Evolutionary conservation across 768 basidiomycete genomes (phyloP).

Genomic region (Terana coerulea): DNA sequence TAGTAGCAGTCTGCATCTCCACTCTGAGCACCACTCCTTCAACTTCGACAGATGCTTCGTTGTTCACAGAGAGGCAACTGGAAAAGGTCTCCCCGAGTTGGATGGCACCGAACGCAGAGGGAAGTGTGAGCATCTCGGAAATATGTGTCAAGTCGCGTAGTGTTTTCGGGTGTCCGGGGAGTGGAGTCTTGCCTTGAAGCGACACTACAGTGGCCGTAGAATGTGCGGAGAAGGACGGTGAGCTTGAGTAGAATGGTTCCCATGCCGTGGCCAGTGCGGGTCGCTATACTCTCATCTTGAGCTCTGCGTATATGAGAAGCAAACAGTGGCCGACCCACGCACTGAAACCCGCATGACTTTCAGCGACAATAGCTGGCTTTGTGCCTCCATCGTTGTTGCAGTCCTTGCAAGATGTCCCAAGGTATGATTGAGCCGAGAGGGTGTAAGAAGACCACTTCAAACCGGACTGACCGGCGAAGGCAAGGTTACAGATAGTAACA

Average conservation of each 20-base stretch:
- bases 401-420: background rate
- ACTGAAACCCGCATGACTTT: slow-evolving; percentile 90
- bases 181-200: slow-evolving; percentile 65
- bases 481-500: background rate
- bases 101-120: slow-evolving; percentile 80
- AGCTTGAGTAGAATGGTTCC: slow-evolving; percentile 86
- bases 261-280: slow-evolving; percentile 73
- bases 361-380: slow-evolving; percentile 66
- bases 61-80: slow-evolving; percentile 78
- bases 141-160: slow-evolving; percentile 77
- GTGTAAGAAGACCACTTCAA: background rate
- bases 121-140: slow-evolving; percentile 75
- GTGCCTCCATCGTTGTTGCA: slow-evolving; percentile 40
- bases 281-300: slow-evolving; percentile 41
- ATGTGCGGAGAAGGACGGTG: slow-evolving; percentile 76
- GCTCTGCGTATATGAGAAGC: slow-evolving; percentile 5
- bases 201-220: slow-evolving; percentile 77
- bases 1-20: slow-evolving; percentile 81
- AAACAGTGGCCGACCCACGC: slow-evolving; percentile 31
- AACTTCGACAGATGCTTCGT: slow-evolving; percentile 63
- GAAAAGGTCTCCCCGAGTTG: slow-evolving; percentile 89
- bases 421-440: background rate
- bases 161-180: slow-evolving; percentile 78
- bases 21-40: slow-evolving; percentile 63
- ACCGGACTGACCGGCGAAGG: background rate